These are phyloP conservation scores for Boletellus emodensis DNA, from an alignment of 768 basidiomycete species.

Conservation along the genomic window DNA sequence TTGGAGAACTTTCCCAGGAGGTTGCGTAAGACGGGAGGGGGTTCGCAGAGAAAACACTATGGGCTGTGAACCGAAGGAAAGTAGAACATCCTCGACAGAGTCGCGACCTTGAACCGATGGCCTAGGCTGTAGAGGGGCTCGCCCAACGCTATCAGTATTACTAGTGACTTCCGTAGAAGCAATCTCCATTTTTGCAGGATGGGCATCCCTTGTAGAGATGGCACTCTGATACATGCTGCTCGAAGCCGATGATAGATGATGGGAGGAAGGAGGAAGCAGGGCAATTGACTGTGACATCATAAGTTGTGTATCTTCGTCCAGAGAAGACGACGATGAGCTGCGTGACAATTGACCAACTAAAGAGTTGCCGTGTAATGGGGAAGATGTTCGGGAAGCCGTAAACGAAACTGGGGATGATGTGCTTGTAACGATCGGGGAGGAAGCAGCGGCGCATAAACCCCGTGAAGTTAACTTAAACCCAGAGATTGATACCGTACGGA, in stretches of 20 bases:
- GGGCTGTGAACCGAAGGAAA: conserved; percentile 63
- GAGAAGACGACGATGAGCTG: conserved; percentile 52
- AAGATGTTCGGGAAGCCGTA: conserved; percentile 13
- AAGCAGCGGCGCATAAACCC: conserved; percentile 34
- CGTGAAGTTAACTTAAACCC: conserved; percentile 54
- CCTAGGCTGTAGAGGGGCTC: conserved; percentile 2
- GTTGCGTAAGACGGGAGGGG: conserved; percentile 29
- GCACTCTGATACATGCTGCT: conserved; percentile 82
- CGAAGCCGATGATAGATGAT: conserved; percentile 46
- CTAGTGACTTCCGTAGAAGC: not conserved
- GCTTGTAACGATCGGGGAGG: conserved; percentile 18
- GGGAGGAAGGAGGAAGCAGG: conserved; percentile 47
- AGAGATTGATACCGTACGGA: conserved; percentile 50
- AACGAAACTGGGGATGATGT: conserved; percentile 27
- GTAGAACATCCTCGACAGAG: conserved; percentile 41
- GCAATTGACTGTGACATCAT: conserved; percentile 76
- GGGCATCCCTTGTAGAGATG: conserved; percentile 36
- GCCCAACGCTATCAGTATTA: not conserved
- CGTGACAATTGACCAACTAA: conserved; percentile 33
- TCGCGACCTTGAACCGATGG: conserved; percentile 9
- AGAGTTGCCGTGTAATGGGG: conserved; percentile 1
- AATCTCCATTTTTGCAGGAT: not conserved
- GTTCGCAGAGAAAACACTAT: conserved; percentile 54
- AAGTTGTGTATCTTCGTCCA: conserved; percentile 63
- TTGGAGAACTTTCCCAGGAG: conserved; percentile 5